Evolutionary conservation across 441 rosid species (phyloP).

Genomic region (Gossypium davidsonii): DNA sequence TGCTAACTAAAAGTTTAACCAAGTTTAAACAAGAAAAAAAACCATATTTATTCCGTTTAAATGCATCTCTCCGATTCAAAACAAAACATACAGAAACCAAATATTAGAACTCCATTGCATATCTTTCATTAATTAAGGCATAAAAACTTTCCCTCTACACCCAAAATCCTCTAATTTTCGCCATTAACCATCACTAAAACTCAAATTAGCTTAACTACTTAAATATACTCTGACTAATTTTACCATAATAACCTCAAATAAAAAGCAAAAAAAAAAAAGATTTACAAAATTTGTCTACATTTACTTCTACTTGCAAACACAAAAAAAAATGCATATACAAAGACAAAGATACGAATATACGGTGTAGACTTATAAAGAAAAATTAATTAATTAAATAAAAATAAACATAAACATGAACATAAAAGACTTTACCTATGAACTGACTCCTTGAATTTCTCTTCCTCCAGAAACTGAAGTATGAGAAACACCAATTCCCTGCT

Average conservation of each 20-base stretch:
- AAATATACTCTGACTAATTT: neutral
- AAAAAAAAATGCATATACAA: neutral
- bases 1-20: neutral
- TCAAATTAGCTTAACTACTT: neutral
- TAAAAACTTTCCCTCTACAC: neutral
- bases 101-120: neutral
- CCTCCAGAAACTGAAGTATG: slow-evolving; percentile 87
- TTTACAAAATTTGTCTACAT: slow-evolving; percentile 3
- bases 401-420: neutral
- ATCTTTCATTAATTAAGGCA: neutral
- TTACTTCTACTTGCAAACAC: neutral
- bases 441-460: slow-evolving; percentile 84
- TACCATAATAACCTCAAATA: neutral
- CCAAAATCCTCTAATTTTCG: neutral
- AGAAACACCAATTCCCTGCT: slow-evolving; percentile 90
- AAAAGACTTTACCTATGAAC: slow-evolving; percentile 58
- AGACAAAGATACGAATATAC: neutral
- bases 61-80: neutral
- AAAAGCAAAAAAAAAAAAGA: neutral
- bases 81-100: neutral
- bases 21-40: neutral
- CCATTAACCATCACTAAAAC: neutral
- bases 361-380: neutral
- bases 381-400: neutral
- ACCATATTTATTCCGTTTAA: neutral